Percentiles rank a stretch among this genome's conserved stretches.
phyloP scores from a whole-genome alignment of 2,329 filamentous ascomycete species.

The Cryoendolithus antarcticus region DNA sequence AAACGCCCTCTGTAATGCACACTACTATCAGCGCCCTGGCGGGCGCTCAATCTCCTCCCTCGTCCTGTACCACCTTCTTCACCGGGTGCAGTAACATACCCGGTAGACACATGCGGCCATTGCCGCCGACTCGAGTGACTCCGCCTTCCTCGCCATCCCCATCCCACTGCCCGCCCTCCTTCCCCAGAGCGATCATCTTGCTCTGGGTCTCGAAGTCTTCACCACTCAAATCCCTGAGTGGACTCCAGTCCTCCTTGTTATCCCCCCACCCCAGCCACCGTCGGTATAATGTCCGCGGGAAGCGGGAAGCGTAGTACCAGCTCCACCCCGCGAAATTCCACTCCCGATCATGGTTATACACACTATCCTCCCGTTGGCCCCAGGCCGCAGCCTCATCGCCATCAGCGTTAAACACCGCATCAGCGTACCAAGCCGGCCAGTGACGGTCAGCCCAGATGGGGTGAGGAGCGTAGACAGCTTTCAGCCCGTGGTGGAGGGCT shows the following conservation, averaged over 20 bases:
- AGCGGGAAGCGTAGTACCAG: conserved; percentile 85
- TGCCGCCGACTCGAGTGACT: conserved; percentile 30
- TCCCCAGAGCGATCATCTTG: too few species aligned
- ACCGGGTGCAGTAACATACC: conserved; percentile 36
- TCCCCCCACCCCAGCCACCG: conserved; percentile 77
- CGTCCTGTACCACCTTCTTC: conserved; percentile 34
- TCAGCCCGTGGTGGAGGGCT: conserved; percentile 81
- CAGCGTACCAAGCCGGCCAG: conserved; percentile 71
- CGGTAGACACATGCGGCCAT: conserved; percentile 38
- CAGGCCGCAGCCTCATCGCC: conserved; percentile 41
- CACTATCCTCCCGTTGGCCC: conserved; percentile 30
- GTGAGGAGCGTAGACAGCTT: conserved; percentile 83
- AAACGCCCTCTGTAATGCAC: too few species aligned
- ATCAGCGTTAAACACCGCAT: conserved; percentile 63
- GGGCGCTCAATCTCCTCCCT: conserved; percentile 16
- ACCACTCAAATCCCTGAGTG: conserved; percentile 52
- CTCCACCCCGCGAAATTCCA: conserved; percentile 78
- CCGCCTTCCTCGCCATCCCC: conserved; percentile 5
- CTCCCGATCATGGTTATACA: conserved; percentile 54
- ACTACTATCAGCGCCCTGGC: too few species aligned
- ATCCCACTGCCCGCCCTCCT: conserved; percentile 29
- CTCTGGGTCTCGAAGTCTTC: conserved; percentile 28
- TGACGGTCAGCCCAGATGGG: conserved; percentile 75
- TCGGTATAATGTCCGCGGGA: conserved; percentile 68
- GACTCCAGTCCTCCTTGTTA: conserved; percentile 65